Percentiles rank a stretch among this genome's conserved stretches.
Evolutionary conservation across 176 grass and related monocot species (phyloP).

Genomic region (Ensete glaucum): DNA sequence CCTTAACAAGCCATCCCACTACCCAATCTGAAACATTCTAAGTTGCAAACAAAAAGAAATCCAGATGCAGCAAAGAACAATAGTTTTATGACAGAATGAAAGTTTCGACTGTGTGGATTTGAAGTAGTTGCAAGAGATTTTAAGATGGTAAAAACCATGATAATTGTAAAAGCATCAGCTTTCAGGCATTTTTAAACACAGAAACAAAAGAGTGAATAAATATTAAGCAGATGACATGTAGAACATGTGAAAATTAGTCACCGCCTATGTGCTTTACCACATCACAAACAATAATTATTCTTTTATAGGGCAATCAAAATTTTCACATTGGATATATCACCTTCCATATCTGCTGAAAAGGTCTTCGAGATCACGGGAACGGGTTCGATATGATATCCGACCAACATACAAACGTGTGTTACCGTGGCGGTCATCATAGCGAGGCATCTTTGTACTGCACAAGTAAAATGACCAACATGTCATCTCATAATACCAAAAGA

Average conservation of each 20-base stretch:
- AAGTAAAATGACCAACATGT: slow-evolving; percentile 10
- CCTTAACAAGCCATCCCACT: neutral
- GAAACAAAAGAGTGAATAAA: neutral
- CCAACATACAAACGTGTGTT: slow-evolving; percentile 79
- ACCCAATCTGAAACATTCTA: neutral
- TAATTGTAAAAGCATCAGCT: too few species aligned
- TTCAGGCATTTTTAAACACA: neutral
- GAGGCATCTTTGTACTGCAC: slow-evolving; percentile 78
- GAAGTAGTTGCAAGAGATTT: too few species aligned
- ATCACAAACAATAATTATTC: too few species aligned
- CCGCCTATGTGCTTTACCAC: neutral
- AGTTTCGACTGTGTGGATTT: too few species aligned
- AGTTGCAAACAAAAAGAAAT: neutral
- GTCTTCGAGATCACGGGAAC: slow-evolving; percentile 80
- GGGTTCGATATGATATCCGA: slow-evolving; percentile 56
- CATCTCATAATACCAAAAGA: neutral
- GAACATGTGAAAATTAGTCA: neutral
- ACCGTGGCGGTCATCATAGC: slow-evolving; percentile 71
- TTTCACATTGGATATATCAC: slow-evolving; percentile 24
- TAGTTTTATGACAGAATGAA: too few species aligned
- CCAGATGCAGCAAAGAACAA: neutral
- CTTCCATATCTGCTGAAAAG: slow-evolving; percentile 94
- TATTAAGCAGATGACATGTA: neutral
- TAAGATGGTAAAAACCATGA: too few species aligned
- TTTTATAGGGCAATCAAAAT: neutral